Evolutionary conservation across 306 rosid genomes (phyloP).

Genomic region (Rosa lucieae): DNA sequence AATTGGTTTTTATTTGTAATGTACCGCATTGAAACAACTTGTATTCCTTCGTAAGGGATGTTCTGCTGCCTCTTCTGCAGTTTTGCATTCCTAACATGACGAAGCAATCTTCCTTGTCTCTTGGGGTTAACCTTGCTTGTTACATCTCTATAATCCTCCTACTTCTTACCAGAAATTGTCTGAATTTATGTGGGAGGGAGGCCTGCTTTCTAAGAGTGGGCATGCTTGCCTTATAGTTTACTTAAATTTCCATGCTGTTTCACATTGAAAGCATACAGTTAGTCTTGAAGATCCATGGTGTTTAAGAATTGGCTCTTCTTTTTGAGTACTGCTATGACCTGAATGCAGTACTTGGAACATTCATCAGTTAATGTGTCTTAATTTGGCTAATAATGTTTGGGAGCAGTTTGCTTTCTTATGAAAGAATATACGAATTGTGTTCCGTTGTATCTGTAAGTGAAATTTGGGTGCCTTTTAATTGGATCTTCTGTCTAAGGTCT

Average conservation of each 20-base stretch:
- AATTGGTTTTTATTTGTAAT: not conserved
- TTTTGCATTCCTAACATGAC: not conserved
- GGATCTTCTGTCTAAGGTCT: not conserved
- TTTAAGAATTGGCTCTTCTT: not conserved
- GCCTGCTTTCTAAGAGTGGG: not conserved
- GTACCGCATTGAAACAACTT: not conserved
- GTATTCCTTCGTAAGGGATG: not conserved
- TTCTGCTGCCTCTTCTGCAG: conserved; percentile 1
- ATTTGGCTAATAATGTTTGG: not conserved
- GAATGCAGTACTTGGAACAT: not conserved
- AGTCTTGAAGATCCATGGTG: not conserved
- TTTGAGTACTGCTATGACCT: not conserved
- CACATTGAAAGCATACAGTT: not conserved
- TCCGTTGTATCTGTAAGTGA: not conserved
- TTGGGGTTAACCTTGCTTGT: not conserved
- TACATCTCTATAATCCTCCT: not conserved
- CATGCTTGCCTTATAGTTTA: not conserved
- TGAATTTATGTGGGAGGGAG: not conserved
- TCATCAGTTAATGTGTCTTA: not conserved
- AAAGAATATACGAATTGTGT: not conserved
- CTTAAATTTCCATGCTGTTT: not conserved
- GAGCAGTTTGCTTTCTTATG: not conserved
- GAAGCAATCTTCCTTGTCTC: not conserved
- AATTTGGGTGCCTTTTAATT: not conserved
- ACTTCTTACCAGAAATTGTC: not conserved